Conservation (phyloP, 2,329 filamentous ascomycete genomes). For the Fusarium equiseti region DNA sequence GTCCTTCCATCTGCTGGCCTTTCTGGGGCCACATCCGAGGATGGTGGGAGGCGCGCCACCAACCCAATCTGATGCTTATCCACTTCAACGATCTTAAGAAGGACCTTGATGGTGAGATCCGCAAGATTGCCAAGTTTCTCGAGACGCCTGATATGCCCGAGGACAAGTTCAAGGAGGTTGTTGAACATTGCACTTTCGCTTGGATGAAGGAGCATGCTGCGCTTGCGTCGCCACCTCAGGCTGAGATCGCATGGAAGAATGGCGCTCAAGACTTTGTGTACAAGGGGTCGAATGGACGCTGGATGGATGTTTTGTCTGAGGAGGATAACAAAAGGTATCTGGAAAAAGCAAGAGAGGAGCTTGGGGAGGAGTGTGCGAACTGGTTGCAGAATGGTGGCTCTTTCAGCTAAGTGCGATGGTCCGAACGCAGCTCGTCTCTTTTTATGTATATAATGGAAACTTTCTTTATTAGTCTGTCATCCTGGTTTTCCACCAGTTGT, state of each 20-base stretch:
- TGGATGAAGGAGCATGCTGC: conserved; percentile 24
- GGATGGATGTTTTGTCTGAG: conserved; percentile 2
- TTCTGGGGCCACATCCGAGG: conserved; percentile 25
- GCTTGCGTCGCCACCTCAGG: not conserved
- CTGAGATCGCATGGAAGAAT: conserved; percentile 12
- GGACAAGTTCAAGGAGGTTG: conserved; percentile 2
- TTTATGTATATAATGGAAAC: not conserved
- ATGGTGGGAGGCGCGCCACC: conserved; percentile 7
- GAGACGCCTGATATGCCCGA: not conserved
- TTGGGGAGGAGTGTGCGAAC: not conserved
- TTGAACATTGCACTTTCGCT: conserved; percentile 17
- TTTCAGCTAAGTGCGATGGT: not conserved
- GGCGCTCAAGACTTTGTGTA: conserved; percentile 9
- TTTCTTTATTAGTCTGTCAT: not conserved
- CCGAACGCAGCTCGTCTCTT: not conserved
- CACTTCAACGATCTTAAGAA: conserved; percentile 25
- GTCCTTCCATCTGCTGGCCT: not conserved
- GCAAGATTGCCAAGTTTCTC: not conserved
- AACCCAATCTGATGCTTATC: not conserved
- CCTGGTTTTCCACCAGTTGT: not conserved
- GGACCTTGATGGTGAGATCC: not conserved
- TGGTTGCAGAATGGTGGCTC: conserved; percentile 12
- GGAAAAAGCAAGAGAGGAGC: not conserved
- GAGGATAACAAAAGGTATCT: not conserved
- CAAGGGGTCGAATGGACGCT: conserved; percentile 8